Evolutionary conservation across 1,139 yeast species (phyloP).

Genomic region (Yamadazyma songkhlaensis): DNA sequence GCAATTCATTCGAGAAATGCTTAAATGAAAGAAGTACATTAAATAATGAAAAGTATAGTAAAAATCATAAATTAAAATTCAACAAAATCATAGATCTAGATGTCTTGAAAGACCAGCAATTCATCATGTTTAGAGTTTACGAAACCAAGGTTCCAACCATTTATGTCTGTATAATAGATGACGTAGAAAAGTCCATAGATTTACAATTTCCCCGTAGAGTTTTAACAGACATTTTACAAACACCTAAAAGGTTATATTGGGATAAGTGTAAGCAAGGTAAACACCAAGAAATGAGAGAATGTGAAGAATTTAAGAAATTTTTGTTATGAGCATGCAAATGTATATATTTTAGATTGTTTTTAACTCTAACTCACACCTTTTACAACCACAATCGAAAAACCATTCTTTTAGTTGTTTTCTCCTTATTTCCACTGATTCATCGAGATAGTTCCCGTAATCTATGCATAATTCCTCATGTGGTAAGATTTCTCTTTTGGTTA

Average conservation of each 20-base stretch:
- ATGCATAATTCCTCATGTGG: constrained; percentile 57
- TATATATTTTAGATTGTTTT: constrained; percentile 18
- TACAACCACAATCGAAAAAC: constrained; percentile 62
- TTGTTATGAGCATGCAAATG: constrained; percentile 26
- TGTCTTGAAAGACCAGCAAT: constrained; percentile 30
- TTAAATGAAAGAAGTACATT: constrained; percentile 37
- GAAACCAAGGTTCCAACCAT: constrained; percentile 13
- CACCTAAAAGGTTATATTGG: constrained; percentile 69
- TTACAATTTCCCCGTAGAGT: constrained; percentile 80
- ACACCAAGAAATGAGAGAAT: constrained; percentile 58
- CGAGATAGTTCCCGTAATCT: constrained; percentile 54
- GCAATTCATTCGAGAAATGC: constrained; percentile 29
- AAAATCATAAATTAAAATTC: constrained; percentile 44
- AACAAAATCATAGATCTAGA: constrained; percentile 24
- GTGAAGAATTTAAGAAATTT: constrained; percentile 52
- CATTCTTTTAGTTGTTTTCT: constrained; percentile 48
- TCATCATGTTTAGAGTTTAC: constrained; percentile 37
- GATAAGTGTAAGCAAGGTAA: constrained; percentile 64
- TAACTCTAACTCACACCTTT: constrained; percentile 30
- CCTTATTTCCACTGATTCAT: constrained; percentile 42
- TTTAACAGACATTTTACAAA: constrained; percentile 54
- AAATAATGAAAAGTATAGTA: constrained; percentile 49
- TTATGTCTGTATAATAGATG: constrained; percentile 24
- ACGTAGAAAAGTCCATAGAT: constrained; percentile 41
- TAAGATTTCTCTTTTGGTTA: constrained; percentile 26